Base-by-base conservation (phyloP, 179 eudicot species). In the Beta corolliflora region DNA sequence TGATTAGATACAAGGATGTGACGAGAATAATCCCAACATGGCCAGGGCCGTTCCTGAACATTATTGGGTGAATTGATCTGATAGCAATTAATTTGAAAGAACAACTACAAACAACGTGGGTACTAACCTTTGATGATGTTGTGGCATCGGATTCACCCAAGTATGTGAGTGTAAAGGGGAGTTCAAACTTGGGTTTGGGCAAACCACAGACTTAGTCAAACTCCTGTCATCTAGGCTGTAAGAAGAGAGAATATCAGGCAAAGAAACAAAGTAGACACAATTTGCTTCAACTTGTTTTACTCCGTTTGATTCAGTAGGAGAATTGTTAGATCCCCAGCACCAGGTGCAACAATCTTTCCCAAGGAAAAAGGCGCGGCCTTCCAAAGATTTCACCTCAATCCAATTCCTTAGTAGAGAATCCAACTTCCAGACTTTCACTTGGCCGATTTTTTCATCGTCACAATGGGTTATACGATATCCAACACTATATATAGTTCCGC, bases 331-430 rank as follows among this genome's bases (percentile, higher is more conserved):
- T 58, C 63, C 63, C 78, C 68, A 76, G 5, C 78, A 76, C 78
- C 79, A 65, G 11, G 74, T 81, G 19, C 29, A 16, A 75, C 67
- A 11, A 5, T 54, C 19, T 4, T 0, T 10, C 10, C 58, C 74
- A 1, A 81, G 44, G 54, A 81, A 81, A 44, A 81, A 81, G 36
- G 83, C 69, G 5, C 68, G 79, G 12, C 50, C 79, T n/a, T 50
- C 52, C 21, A 76, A 76, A 41, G 16, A 58, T 16, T 76, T 60
- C 11, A 76, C 68, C 68, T 74, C 64, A 45, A 29, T 15, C 77
- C 61, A 74, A 2, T 55, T 54, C 63, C 5, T 74, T 13, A 55
- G 12, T 11, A 7, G 19, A 18, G 61, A 60, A 60, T 76, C 79
- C 50, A 60, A 14, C 55, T 76, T 55, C 25, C 12, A 45, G 21